Conservation (phyloP, 257 asterid species). For the Cinchona pubescens region DNA sequence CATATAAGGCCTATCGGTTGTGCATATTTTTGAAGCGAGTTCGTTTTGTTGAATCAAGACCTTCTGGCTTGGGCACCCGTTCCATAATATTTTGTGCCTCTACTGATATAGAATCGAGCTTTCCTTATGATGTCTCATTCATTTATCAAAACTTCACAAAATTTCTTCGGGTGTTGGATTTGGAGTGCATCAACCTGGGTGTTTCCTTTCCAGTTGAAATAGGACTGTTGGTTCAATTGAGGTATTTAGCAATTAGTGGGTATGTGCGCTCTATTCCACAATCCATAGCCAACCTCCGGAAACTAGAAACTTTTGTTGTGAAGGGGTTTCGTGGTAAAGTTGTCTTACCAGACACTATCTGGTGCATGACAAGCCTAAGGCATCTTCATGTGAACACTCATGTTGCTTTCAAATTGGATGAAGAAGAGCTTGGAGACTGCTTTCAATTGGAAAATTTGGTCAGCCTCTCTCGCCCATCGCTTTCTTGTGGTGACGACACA, state of each 20-base stretch:
- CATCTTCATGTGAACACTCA: neutral
- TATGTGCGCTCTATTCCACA: neutral
- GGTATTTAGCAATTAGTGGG: neutral
- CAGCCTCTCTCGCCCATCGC: neutral
- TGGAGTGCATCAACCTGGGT: neutral
- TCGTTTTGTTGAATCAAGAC: neutral
- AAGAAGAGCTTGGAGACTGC: neutral
- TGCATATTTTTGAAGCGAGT: neutral
- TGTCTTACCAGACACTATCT: neutral
- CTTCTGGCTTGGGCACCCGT: neutral
- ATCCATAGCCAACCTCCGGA: constrained; percentile 3
- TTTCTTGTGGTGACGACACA: neutral
- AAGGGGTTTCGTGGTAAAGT: neutral
- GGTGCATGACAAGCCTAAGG: neutral
- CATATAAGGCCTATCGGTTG: neutral
- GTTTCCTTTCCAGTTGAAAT: neutral
- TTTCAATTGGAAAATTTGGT: neutral
- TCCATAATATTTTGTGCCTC: neutral
- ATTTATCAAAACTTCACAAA: too few relatives aligned
- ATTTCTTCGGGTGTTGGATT: neutral
- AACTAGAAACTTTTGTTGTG: constrained; percentile 1
- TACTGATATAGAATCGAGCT: too few relatives aligned
- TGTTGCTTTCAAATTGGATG: neutral
- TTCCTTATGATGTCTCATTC: too few relatives aligned
- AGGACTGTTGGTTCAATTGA: neutral